A percentile compares a stretch with the other conserved stretches of the same genome.
Evolutionary conservation across 129 eudicot genomes (phyloP).

Genomic region (Lactuca saligna): DNA sequence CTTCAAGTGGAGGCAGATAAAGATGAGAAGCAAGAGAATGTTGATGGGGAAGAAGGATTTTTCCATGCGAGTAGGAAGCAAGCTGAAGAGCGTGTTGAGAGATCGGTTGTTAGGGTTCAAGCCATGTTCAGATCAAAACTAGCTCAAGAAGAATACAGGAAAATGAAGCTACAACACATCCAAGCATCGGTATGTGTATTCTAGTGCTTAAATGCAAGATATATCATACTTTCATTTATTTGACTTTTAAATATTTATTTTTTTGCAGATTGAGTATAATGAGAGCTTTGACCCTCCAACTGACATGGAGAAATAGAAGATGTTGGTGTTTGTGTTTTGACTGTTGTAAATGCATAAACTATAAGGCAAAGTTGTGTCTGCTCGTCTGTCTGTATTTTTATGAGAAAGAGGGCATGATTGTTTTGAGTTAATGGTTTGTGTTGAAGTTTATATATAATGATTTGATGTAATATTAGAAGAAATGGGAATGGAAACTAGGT

Average conservation of each 20-base stretch:
- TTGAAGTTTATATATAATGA: no score
- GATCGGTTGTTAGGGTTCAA: slow-evolving; percentile 92
- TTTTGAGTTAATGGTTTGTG: background rate
- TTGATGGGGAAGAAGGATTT: slow-evolving; percentile 72
- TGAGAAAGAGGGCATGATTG: slow-evolving; percentile 19
- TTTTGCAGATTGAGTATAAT: slow-evolving; percentile 65
- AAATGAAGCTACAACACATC: slow-evolving; percentile 72
- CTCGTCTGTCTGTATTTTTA: slow-evolving; percentile 4
- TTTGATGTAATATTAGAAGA: background rate
- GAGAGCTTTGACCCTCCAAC: slow-evolving; percentile 48
- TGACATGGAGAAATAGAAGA: slow-evolving; percentile 51
- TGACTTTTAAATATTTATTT: background rate
- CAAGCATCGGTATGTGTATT: slow-evolving; percentile 55
- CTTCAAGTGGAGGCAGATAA: slow-evolving; percentile 48
- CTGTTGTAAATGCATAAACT: slow-evolving; percentile 27
- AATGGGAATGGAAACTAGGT: background rate
- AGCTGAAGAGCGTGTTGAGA: slow-evolving; percentile 96
- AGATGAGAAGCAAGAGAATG: slow-evolving; percentile 39
- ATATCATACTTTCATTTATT: background rate
- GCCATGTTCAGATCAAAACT: slow-evolving; percentile 89
- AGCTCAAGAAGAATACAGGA: slow-evolving; percentile 85
- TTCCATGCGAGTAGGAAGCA: slow-evolving; percentile 84
- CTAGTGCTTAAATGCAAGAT: background rate
- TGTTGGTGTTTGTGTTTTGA: slow-evolving; percentile 21
- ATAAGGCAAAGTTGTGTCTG: slow-evolving; percentile 7